These are phyloP conservation scores for Aureobasidium sp. DNA, from an alignment of 2,329 filamentous ascomycete species.

Conservation along the genomic window DNA sequence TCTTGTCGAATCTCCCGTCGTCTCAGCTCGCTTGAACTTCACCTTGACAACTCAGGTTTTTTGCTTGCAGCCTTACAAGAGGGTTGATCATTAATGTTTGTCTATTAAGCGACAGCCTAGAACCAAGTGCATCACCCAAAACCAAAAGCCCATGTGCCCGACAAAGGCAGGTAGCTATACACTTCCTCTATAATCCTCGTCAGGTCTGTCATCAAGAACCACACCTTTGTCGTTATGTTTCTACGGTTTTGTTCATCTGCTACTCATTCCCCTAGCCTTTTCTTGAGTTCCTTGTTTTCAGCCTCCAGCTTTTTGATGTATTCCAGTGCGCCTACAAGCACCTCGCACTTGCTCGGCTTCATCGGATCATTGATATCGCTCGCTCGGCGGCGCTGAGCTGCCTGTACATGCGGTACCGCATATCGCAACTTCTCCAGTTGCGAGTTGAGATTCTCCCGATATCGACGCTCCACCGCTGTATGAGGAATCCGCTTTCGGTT, in stretches of 20 bases:
- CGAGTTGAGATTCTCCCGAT: conserved; percentile 29
- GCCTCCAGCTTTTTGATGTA: conserved; percentile 23
- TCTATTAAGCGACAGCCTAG: neutral
- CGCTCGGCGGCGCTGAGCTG: conserved; percentile 15
- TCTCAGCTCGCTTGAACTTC: neutral
- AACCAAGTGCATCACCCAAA: neutral
- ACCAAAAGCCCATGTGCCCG: neutral
- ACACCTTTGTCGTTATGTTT: neutral
- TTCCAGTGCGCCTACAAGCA: conserved; percentile 27
- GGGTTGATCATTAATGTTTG: neutral
- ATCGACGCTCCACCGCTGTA: conserved; percentile 27
- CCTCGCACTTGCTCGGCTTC: conserved; percentile 30
- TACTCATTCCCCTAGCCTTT: conserved; percentile 15
- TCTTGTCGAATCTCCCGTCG: neutral
- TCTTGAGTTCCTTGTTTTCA: conserved; percentile 21
- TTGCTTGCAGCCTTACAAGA: neutral
- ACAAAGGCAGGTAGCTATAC: neutral
- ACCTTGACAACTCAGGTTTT: too few species aligned
- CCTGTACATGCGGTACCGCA: conserved; percentile 23
- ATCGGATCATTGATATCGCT: conserved; percentile 14
- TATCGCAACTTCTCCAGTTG: conserved; percentile 27
- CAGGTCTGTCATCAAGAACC: neutral
- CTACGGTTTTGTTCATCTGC: neutral
- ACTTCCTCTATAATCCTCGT: neutral
- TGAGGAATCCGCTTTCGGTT: conserved; percentile 29